Evolutionary conservation across 1,139 yeast species (phyloP).

Genomic region (Cylindricascospora bacillispora): DNA sequence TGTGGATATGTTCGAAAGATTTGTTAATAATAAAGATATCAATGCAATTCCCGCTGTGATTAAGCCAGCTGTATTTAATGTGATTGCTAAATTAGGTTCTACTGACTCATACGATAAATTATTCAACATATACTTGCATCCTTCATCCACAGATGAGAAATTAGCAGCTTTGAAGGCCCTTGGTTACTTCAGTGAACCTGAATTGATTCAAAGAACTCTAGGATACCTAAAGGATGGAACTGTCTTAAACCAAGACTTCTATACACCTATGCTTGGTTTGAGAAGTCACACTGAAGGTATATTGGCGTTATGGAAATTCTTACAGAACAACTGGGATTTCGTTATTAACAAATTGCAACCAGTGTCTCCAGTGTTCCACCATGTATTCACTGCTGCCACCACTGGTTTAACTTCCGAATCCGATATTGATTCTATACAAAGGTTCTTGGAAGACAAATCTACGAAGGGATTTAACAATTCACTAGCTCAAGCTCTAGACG

Average conservation of each 20-base stretch:
- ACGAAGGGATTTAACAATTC: conserved; percentile 66
- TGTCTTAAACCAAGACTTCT: conserved; percentile 70
- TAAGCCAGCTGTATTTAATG: conserved; percentile 54
- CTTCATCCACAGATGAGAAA: conserved; percentile 62
- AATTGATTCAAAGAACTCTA: conserved; percentile 48
- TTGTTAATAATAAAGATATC: conserved; percentile 47
- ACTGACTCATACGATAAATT: conserved; percentile 51
- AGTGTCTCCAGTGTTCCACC: conserved; percentile 66
- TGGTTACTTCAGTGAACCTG: conserved; percentile 54
- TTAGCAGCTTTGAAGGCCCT: conserved; percentile 61
- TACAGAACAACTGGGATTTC: conserved; percentile 59
- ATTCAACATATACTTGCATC: conserved; percentile 49
- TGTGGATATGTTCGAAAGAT: conserved; percentile 43
- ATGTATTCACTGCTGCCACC: conserved; percentile 50
- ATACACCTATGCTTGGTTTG: conserved; percentile 64
- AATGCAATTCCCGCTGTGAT: conserved; percentile 73
- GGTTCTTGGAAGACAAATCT: conserved; percentile 47
- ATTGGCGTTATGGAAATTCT: conserved; percentile 64
- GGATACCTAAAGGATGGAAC: conserved; percentile 53
- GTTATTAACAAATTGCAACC: conserved; percentile 61
- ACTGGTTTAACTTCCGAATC: conserved; percentile 53
- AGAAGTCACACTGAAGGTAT: conserved; percentile 49
- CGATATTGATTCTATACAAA: conserved; percentile 43
- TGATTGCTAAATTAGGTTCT: conserved; percentile 59
- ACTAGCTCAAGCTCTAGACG: conserved; percentile 60